phyloP scores from a whole-genome alignment of 257 asterid species.

The Penstemon eatonii region DNA sequence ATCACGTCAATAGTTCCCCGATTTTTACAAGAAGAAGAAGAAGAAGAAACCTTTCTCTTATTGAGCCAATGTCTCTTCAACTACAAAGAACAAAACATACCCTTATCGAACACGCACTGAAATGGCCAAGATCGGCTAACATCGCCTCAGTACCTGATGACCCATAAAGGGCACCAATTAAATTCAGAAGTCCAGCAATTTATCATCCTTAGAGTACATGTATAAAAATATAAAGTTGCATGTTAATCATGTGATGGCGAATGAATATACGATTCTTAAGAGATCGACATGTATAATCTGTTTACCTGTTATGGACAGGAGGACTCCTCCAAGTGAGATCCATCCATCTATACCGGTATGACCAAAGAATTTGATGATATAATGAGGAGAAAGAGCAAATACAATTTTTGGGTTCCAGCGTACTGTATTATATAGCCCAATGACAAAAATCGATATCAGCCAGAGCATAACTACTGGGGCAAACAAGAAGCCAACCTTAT shows the following conservation, averaged over 20 bases:
- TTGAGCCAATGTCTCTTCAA: constrained; percentile 9
- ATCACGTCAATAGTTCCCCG: constrained; percentile 4
- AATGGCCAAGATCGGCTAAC: constrained; percentile 99
- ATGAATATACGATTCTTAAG: not conserved
- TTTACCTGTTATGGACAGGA: constrained; percentile 80
- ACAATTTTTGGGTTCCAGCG: constrained; percentile 79
- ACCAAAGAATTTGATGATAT: constrained; percentile 62
- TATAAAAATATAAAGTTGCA: constrained; percentile 3
- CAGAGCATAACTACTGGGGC: constrained; percentile 90
- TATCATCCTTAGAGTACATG: constrained; percentile 11
- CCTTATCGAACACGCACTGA: constrained; percentile 71
- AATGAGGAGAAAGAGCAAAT: constrained; percentile 84
- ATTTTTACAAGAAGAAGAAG: not conserved
- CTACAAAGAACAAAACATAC: constrained; percentile 41
- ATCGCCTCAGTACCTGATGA: constrained; percentile 91
- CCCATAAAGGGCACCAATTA: constrained; percentile 24
- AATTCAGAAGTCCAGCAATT: constrained; percentile 5
- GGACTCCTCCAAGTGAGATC: constrained; percentile 95
- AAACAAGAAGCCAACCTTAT: constrained; percentile 82
- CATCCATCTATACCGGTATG: constrained; percentile 88
- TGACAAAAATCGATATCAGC: constrained; percentile 66
- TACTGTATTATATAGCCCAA: constrained; percentile 75
- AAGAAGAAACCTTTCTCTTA: constrained; percentile 9
- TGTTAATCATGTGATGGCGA: constrained; percentile 16
- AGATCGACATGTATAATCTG: not conserved